Evolutionary conservation across 805 yeast genomes (phyloP).

Genomic region (Wickerhamomyces subpelliculosus): DNA sequence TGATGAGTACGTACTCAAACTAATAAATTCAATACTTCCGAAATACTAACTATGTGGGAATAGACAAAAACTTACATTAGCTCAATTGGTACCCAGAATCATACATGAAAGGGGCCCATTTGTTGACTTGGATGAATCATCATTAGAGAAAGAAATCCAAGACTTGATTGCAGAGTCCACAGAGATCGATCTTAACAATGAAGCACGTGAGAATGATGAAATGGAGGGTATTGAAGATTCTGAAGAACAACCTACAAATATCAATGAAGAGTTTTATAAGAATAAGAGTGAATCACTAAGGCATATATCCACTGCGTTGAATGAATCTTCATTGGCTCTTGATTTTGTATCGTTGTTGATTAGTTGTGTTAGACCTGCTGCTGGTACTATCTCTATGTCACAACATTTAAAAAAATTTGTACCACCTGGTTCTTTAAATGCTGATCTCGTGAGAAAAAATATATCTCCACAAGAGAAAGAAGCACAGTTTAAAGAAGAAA

Average conservation of each 20-base stretch:
- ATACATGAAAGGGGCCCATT: conserved; percentile 53
- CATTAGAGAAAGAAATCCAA: conserved; percentile 36
- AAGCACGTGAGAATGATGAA: conserved; percentile 7
- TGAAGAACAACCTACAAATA: conserved; percentile 16
- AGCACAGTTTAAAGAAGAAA: conserved; percentile 15
- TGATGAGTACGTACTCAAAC: conserved; percentile 14
- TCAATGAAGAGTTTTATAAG: conserved; percentile 35
- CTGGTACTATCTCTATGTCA: conserved; percentile 83
- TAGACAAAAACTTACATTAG: conserved; percentile 33
- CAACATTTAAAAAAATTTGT: conserved; percentile 70
- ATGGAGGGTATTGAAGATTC: conserved; percentile 5
- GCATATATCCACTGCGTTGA: conserved; percentile 60
- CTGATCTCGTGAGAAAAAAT: conserved; percentile 25
- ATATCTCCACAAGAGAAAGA: conserved; percentile 17
- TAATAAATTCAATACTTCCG: neutral
- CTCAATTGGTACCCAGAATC: conserved; percentile 53
- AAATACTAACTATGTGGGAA: neutral
- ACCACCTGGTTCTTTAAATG: conserved; percentile 67
- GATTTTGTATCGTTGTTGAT: conserved; percentile 83
- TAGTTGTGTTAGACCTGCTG: conserved; percentile 76
- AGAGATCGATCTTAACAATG: conserved; percentile 6
- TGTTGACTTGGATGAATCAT: conserved; percentile 47
- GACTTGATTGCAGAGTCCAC: neutral
- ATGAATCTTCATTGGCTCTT: conserved; percentile 81
- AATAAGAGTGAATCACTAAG: conserved; percentile 48